Base-by-base conservation (phyloP, 352 stramenopile species). In the Phytophthora quininea region DNA sequence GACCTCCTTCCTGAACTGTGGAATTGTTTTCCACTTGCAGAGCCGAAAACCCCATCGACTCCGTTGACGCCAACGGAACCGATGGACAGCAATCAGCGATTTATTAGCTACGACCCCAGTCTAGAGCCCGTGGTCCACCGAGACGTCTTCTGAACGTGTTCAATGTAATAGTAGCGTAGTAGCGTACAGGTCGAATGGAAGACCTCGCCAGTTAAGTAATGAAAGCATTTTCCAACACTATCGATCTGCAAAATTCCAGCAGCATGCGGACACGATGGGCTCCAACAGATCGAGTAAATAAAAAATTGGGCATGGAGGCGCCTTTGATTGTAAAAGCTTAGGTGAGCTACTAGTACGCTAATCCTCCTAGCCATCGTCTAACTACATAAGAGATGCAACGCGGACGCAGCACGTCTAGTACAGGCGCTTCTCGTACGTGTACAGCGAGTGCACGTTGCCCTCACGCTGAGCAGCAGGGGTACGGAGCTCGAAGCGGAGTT, bases 381-480 rank as follows among this genome's bases (percentile, higher is more conserved):
- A 49, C 43, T 24, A 8, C 43, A 29, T n/a, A 5, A n/a, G 29
- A 40, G 35, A 6, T 40, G 35, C 35, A 40, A 24, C 19, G 19
- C 19, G 19, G 19, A 24, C 29, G 37, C 47, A 40, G 15, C 6
- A 4, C 10, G 46, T 27, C 71, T 82, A 93, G 79, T 92, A 96
- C 62, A 96, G 71, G 67, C 89, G 86, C 84, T 98, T 98, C 73
- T 97, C 89, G 83, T 99, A 99, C 74, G 92, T 98, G 89, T 99
- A 96, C 49, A 99, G 88, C 74, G 93, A 96, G 85, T 99, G 98
- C 43, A 99, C 97, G 61, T 97, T 98, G 61, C 98, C 98, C 80
- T 99, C 98, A 69, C 97, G 94, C 86, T 99, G 98, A 29, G 98
- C 98, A n/a, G 98, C 98, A 14, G 98, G 96, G 46, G 97, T 99